Evolutionary conservation across 1,284 basidiomycete genomes (phyloP), one percentile per base, ranked within the genome.

Genomic region (Ganoderma lingzhi): DNA sequence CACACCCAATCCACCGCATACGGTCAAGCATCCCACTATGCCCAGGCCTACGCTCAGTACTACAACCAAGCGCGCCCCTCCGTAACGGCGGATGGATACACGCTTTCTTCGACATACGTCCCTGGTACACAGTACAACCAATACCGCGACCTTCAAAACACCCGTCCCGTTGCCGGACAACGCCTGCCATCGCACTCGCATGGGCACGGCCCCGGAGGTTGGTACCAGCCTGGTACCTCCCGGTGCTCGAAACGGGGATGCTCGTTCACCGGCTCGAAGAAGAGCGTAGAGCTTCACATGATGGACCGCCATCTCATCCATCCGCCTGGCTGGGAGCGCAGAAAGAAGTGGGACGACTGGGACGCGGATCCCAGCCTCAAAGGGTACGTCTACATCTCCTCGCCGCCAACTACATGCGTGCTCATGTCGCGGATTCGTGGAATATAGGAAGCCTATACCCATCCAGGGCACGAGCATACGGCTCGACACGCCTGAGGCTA

Each of bases 261-360:
- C 79, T 78, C 80, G 9, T 98, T 95, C 76, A 84, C 85, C 37
- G 95, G 94, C 32, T 90, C 93, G 8, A 84, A 85, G 51, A 93
- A 93, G 76, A 84, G 89, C 37, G 88, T 97, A 5, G 91, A 95
- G 78, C 85, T 87, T 28, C 96, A 97, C 78, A 94, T 92, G 87
- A 96, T 96, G 89, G 96, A 97, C 78, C 85, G 95, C 28, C 96
- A 97, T 80, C 83, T 97, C 62, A 91, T 96, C 63, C 96, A 90
- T 74, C 93, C 93, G 19, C 85, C 87, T 56, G 92, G 89, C 28
- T 93, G 93, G 88, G 86, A 93, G 63, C 87, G 90, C 68, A 85
- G 84, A 71, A 88, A 87, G 76, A 86, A 86, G 72, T 86, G 83
- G 70, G 73, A 79, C 9, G 90, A 90, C 61, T 93, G 92, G 89